Evolutionary conservation across 306 rosid genomes (phyloP).

Genomic region (Prunus campanulata): DNA sequence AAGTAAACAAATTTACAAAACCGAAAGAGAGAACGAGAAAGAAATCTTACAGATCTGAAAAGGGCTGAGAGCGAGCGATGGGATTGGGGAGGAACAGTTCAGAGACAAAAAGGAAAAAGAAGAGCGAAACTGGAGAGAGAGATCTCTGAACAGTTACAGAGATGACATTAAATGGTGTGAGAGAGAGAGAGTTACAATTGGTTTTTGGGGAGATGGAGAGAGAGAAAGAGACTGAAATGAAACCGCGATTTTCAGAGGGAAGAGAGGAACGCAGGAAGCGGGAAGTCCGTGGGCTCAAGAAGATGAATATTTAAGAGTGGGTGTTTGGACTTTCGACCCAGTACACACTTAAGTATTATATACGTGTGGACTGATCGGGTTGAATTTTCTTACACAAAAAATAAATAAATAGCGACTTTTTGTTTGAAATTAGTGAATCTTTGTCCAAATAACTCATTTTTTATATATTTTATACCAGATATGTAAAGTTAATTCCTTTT

Average conservation of each 20-base stretch:
- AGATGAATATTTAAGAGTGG: neutral
- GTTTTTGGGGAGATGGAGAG: neutral
- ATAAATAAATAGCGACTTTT: too few relatives aligned
- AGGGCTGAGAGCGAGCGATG: neutral
- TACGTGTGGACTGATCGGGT: neutral
- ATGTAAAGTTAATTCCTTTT: too few relatives aligned
- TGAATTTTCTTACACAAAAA: too few relatives aligned
- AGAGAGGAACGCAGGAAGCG: constrained; percentile 30
- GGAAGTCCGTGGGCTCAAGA: constrained; percentile 56
- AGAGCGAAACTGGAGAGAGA: neutral
- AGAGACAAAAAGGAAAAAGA: neutral
- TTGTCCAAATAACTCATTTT: too few relatives aligned
- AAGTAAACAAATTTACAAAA: neutral
- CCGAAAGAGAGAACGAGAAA: neutral
- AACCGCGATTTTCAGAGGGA: constrained; percentile 24
- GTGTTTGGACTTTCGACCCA: constrained; percentile 18
- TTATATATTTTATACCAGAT: too few relatives aligned
- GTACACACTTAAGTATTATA: neutral
- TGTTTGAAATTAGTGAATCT: too few relatives aligned
- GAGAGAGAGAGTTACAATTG: neutral
- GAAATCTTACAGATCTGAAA: constrained; percentile 37
- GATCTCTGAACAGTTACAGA: constrained; percentile 5
- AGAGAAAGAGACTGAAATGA: constrained; percentile 15
- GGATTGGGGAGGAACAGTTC: neutral
- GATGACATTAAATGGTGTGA: neutral